Evolutionary conservation across 176 grass and related monocot species (phyloP).

Genomic region (Ensete ventricosum): DNA sequence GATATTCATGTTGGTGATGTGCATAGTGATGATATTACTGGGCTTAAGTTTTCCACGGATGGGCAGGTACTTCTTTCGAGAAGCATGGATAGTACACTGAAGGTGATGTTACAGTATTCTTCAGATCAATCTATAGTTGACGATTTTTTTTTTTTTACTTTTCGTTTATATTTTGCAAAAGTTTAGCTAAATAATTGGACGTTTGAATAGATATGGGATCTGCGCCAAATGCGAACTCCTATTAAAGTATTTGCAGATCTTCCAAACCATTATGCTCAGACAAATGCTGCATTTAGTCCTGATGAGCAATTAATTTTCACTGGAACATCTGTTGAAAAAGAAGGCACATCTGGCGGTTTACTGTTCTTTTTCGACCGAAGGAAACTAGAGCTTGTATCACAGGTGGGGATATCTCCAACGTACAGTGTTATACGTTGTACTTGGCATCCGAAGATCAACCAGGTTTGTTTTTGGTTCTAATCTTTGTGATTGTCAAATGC

Average conservation of each 20-base stretch:
- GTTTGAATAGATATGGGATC: slow-evolving; percentile 70
- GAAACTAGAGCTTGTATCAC: slow-evolving; percentile 87
- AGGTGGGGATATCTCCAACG: slow-evolving; percentile 77
- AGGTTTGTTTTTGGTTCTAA: slow-evolving; percentile 34
- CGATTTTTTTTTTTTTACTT: background rate
- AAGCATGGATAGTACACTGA: slow-evolving; percentile 87
- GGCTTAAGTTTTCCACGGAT: slow-evolving; percentile 87
- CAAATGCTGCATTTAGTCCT: slow-evolving; percentile 82
- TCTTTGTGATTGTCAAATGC: background rate
- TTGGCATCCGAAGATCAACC: slow-evolving; percentile 91
- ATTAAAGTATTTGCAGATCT: slow-evolving; percentile 80
- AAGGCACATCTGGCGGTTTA: slow-evolving; percentile 62
- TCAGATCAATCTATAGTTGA: background rate
- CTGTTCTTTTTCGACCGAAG: slow-evolving; percentile 96
- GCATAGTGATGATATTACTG: slow-evolving; percentile 88
- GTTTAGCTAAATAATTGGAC: background rate
- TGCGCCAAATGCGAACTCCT: slow-evolving; percentile 66
- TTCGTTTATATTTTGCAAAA: slow-evolving; percentile 6
- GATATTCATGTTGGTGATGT: slow-evolving; percentile 80
- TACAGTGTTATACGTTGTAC: slow-evolving; percentile 75
- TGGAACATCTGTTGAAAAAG: slow-evolving; percentile 91
- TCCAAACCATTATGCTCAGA: slow-evolving; percentile 83
- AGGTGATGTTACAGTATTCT: slow-evolving; percentile 39
- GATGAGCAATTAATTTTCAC: slow-evolving; percentile 92
- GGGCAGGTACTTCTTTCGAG: slow-evolving; percentile 89